Base-by-base conservation (phyloP, 1,284 basidiomycete species). In the Ustilago trichophora region DNA sequence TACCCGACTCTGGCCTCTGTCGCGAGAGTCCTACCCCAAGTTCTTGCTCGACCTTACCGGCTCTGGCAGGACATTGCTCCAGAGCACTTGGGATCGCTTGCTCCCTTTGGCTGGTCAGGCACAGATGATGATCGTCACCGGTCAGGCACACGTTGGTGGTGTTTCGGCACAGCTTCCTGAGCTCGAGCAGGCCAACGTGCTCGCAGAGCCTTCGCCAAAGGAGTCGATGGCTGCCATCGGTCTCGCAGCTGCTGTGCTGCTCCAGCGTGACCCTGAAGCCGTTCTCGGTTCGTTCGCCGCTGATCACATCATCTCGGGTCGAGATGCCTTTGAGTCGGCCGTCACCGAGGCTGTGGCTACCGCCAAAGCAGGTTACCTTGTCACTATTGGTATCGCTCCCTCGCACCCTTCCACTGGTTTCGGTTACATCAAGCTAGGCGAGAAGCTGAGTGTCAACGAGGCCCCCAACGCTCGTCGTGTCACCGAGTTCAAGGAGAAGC, bases 401-500 rank as follows among this genome's bases (percentile, higher is more conserved):
- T 77, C 77, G 24, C 59, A 79, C 45, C 80, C 80, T 1, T 77
- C 76, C 7, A 81, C 80, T 4, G 80, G 80, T 7, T 81, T 81
- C 52, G 80, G 80, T 37, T 81, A 81, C 47, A 81, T 81, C 68
- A 81, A 80, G 72, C 72, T 81, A 12, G 80, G 80, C 44, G 75
- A 77, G 36, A 65, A 59, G 33, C 73, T 80, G 16, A 46, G 33
- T 13, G 50, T 77, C 16, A 27, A 22, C 22, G 56, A 62, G 8
- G 78, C 80, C 25, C 80, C 80, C 24, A 81, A 81, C 47, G 80
- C 78, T 3, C 64, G 77, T 25, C 44, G 66, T 6, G 80, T 81
- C 15, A 72, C 73, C 29, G 78, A 81, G 50, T 81, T 81, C 72
- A 80, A 80, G 71, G 80, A 81, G 50, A 81, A 81, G 70, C 80